Evolutionary conservation across 73 alveolate species (phyloP).

Genomic region (Diophrys appendiculata): DNA sequence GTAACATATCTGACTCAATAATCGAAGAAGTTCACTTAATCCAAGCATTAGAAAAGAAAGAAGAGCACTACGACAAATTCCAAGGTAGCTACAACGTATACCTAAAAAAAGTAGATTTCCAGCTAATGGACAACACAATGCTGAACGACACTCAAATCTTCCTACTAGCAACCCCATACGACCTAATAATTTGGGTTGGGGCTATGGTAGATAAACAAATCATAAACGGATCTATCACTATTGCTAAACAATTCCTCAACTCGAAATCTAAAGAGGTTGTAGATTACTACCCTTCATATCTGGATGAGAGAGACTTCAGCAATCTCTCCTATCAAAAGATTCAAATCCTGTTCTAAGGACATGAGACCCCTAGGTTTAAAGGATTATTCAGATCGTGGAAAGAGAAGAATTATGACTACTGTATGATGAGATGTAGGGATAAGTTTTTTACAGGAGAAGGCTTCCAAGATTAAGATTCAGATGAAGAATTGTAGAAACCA

Average conservation of each 20-base stretch:
- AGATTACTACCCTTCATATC: conserved; percentile 43
- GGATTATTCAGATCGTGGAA: conserved; percentile 33
- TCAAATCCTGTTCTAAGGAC: conserved; percentile 13
- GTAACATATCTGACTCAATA: conserved; percentile 6
- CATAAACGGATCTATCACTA: conserved; percentile 22
- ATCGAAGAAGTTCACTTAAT: neutral
- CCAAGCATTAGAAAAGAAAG: neutral
- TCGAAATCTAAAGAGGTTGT: conserved; percentile 21
- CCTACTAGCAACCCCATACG: conserved; percentile 18
- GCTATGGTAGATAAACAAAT: neutral
- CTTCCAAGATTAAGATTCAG: neutral
- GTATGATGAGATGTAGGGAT: conserved; percentile 14
- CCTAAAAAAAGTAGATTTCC: conserved; percentile 18
- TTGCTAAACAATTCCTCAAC: conserved; percentile 24
- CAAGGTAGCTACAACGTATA: conserved; percentile 13
- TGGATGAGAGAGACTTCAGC: conserved; percentile 18
- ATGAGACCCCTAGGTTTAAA: conserved; percentile 38
- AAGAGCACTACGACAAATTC: conserved; percentile 14
- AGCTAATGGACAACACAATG: conserved; percentile 25
- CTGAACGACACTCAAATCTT: conserved; percentile 17
- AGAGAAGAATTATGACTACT: conserved; percentile 17
- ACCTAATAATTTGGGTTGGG: conserved; percentile 46
- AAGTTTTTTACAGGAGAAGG: neutral
- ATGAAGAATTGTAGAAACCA: conserved; percentile 8
- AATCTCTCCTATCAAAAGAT: conserved; percentile 14